These are phyloP conservation scores for Benincasa hispida DNA, from an alignment of 306 rosid species.

Conservation along the genomic window DNA sequence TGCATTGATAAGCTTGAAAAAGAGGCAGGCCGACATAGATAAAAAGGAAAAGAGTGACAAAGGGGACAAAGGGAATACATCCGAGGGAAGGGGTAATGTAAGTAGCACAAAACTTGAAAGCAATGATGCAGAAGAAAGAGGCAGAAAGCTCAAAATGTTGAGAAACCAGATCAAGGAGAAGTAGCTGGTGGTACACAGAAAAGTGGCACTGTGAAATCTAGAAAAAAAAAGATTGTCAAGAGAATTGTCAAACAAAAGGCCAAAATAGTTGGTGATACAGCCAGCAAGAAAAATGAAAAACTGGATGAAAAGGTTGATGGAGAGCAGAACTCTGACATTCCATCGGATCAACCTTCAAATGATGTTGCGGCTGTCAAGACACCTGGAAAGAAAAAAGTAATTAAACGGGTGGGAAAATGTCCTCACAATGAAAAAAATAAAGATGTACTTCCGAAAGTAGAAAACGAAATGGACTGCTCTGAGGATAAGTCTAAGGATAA, in stretches of 20 bases:
- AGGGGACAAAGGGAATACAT: no score
- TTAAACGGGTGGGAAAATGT: constrained; percentile 32
- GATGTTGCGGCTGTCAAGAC: constrained; percentile 29
- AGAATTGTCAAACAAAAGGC: constrained; percentile 78
- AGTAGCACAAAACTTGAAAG: constrained; percentile 26
- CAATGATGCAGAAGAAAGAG: constrained; percentile 22
- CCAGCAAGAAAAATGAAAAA: constrained; percentile 31
- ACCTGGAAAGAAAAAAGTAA: constrained; percentile 19
- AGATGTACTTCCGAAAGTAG: constrained; percentile 17
- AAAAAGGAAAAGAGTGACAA: constrained; percentile 39
- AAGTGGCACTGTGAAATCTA: constrained; percentile 38
- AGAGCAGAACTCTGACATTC: constrained; percentile 27
- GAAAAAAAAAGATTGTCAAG: constrained; percentile 65
- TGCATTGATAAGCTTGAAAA: constrained; percentile 31
- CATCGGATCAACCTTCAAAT: constrained; percentile 30
- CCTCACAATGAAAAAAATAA: constrained; percentile 18
- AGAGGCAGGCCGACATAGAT: constrained; percentile 33
- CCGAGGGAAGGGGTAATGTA: no score
- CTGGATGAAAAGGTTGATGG: constrained; percentile 29
- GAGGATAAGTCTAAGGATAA: constrained; percentile 36
- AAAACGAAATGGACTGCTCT: constrained; percentile 24
- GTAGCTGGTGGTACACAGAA: constrained; percentile 31
- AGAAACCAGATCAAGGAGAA: constrained; percentile 35
- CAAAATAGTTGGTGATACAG: constrained; percentile 19
- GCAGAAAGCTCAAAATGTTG: constrained; percentile 29